These are phyloP conservation scores for Colletotrichum gigasporum DNA, from an alignment of 2,329 filamentous ascomycete species.

Conservation along the genomic window DNA sequence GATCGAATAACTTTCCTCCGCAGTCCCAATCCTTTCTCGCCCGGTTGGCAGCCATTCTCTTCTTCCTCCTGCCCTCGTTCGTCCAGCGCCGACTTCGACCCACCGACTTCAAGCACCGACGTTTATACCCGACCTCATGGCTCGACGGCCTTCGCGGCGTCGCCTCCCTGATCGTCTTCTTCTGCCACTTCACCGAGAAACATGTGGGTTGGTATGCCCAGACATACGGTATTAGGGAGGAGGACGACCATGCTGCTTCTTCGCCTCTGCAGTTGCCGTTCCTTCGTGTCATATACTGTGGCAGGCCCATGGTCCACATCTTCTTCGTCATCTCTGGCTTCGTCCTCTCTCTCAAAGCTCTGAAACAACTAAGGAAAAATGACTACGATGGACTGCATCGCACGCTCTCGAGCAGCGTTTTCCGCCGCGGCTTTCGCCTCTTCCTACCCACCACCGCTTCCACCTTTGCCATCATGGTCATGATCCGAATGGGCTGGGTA, in stretches of 20 bases:
- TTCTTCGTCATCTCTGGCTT: conserved; percentile 63
- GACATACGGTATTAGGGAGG: conserved; percentile 43
- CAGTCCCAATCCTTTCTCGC: conserved; percentile 6
- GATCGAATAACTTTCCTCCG: background rate
- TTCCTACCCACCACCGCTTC: conserved; percentile 55
- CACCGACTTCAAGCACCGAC: conserved; percentile 30
- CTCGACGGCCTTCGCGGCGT: conserved; percentile 60
- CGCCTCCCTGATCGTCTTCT: conserved; percentile 57
- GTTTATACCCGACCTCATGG: conserved; percentile 53
- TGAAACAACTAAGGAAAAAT: conserved; percentile 50
- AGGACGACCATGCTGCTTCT: conserved; percentile 42
- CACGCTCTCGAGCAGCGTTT: conserved; percentile 55
- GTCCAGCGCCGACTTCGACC: conserved; percentile 41
- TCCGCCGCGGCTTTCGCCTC: conserved; percentile 56
- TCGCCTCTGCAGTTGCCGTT: conserved; percentile 54
- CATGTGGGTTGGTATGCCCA: conserved; percentile 44
- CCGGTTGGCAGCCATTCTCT: conserved; percentile 29
- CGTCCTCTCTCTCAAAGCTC: conserved; percentile 54
- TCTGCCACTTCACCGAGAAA: conserved; percentile 57
- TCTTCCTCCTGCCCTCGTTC: conserved; percentile 43
- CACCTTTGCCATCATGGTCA: conserved; percentile 48
- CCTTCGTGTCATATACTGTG: conserved; percentile 52
- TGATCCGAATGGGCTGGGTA: conserved; percentile 42
- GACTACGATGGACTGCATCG: conserved; percentile 47
- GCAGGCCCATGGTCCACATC: conserved; percentile 58